Conservation (phyloP, 2,329 filamentous ascomycete genomes). For the Fusarium sp. region DNA sequence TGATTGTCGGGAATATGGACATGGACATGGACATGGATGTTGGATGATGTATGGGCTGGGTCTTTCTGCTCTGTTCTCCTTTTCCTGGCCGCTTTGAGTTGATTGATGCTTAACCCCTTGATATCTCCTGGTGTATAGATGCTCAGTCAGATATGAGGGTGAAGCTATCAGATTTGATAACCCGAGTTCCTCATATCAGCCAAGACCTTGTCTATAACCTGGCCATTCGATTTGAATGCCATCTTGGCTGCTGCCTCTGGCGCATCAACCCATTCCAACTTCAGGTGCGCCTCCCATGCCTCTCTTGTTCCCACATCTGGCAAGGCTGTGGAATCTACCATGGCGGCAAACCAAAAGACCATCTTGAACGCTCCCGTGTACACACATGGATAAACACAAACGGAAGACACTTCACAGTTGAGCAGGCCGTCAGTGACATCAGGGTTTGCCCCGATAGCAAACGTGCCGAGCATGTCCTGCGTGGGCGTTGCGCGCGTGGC, state of each 20-base stretch:
- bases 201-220: conserved; percentile 43
- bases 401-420: conserved; percentile 51
- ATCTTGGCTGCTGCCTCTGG: conserved; percentile 35
- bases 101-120: neutral
- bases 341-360: conserved; percentile 54
- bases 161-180: conserved; percentile 35
- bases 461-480: neutral
- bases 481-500: conserved; percentile 55
- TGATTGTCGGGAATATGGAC: conserved; percentile 5
- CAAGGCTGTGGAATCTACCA: conserved; percentile 40
- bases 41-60: neutral
- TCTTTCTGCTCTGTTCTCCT: neutral
- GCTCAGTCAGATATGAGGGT: neutral
- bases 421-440: conserved; percentile 43
- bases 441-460: neutral
- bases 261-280: conserved; percentile 40
- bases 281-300: conserved; percentile 41
- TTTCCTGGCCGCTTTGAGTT: neutral
- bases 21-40: neutral
- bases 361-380: conserved; percentile 50
- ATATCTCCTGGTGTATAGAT: neutral
- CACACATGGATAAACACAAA: conserved; percentile 50
- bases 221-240: conserved; percentile 36
- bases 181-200: conserved; percentile 40
- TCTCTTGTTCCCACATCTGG: conserved; percentile 45